These are phyloP conservation scores for Basipetospora chlamydospora DNA, from an alignment of 2,329 filamentous ascomycete species.

Conservation along the genomic window DNA sequence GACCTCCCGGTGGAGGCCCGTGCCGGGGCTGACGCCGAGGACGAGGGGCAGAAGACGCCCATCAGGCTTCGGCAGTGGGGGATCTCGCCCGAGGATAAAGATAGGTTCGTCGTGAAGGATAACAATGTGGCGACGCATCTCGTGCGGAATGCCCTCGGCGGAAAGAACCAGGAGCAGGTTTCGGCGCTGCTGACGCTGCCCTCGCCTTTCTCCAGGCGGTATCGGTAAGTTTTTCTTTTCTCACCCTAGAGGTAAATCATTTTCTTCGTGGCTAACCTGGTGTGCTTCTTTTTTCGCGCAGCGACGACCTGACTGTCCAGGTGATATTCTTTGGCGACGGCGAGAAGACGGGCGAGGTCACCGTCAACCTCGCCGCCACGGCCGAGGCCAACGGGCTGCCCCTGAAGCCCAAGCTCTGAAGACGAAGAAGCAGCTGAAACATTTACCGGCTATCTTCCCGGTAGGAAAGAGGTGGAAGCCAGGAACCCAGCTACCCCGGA, in stretches of 20 bases:
- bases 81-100: conserved; percentile 54
- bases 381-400: conserved; percentile 23
- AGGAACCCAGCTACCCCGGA: too few relatives aligned
- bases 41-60: conserved; percentile 66
- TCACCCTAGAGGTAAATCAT: too few relatives aligned
- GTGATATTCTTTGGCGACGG: conserved; percentile 95
- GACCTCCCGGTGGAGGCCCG: conserved; percentile 55
- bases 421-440: too few relatives aligned
- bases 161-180: conserved; percentile 85
- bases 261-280: background rate
- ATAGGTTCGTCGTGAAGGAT: conserved; percentile 86
- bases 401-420: conserved; percentile 25
- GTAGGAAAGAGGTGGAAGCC: too few relatives aligned
- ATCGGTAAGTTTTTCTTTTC: conserved; percentile 44
- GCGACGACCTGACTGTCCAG: conserved; percentile 91
- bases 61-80: conserved; percentile 89
- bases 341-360: conserved; percentile 60
- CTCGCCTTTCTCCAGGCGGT: conserved; percentile 79
- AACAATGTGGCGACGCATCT: conserved; percentile 94
- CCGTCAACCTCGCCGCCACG: conserved; percentile 76
- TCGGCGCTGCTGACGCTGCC: conserved; percentile 84
- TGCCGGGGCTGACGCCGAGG: conserved; percentile 50
- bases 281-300: conserved; percentile 18
- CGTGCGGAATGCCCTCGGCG: conserved; percentile 85
- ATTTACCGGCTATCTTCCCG: too few relatives aligned